Evolutionary conservation across 352 stramenopile species (phyloP), one percentile per base, ranked within the genome.

Genomic region (Lagenidium giganteum): DNA sequence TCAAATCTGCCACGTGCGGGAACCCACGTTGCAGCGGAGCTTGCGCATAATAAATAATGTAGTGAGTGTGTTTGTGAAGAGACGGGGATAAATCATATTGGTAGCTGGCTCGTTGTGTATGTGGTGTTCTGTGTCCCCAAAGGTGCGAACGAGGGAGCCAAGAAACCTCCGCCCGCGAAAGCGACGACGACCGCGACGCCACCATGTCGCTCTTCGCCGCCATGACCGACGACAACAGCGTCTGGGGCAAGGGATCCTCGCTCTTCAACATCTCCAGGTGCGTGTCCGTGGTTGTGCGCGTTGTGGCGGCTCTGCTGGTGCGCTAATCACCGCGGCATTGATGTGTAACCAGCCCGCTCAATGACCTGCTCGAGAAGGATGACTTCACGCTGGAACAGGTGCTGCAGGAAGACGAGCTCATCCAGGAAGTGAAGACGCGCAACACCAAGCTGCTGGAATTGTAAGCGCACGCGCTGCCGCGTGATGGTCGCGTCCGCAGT

Each of bases 401-500:
- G 27, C 67, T 98, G 5, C 69, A 87, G 33, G 87, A 98, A 68
- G 95, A 98, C 64, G 95, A 98, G 48, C 65, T 98, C 8, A 72
- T 98, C 25, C 95, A 98, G 63, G 95, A 98, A 64, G 75, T 98
- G 43, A 95, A 97, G 55, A 91, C 88, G 16, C 71, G 93, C 46
- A 96, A 98, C 64, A 77, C 82, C 4, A 85, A 95, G 47, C 66
- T 98, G 14, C 68, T 98, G 40, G 77, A 97, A 37, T 98, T 96
- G 83, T 91, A 82, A 39, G 72, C 29, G n/a, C n/a, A 14, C 29
- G 14, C 30, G 13, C 5, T 11, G 16, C 12, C 1, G 21, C 3
- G 8, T 26, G 24, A 8, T 8, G 24, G 21, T 17, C 11, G 5
- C 24, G 14, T 20, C 22, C 14, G 18, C n/a, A 31, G 43, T 17